A percentile compares a stretch with the other conserved stretches of the same genome.
Conservation (phyloP, 257 asterid genomes). For the Misopates orontium region DNA sequence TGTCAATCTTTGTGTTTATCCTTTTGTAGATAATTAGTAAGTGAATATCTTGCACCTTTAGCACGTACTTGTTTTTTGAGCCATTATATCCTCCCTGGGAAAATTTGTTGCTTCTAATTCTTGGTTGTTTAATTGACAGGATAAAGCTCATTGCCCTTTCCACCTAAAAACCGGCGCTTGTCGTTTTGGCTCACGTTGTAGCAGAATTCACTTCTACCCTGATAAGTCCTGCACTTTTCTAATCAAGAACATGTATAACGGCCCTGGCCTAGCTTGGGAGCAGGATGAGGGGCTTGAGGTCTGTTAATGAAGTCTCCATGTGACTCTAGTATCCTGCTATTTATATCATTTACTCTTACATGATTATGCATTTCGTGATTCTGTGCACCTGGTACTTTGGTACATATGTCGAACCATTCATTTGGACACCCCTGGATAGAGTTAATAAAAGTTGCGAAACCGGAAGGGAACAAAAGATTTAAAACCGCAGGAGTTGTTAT, state of each 20-base stretch:
- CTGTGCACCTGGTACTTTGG: constrained; percentile 24
- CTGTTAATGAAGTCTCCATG: constrained; percentile 91
- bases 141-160: constrained; percentile 97
- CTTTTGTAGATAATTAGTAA: background rate
- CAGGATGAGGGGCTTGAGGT: constrained; percentile 99
- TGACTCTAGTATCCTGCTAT: constrained; percentile 92
- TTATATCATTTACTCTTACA: constrained; percentile 30
- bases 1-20: constrained; percentile 17
- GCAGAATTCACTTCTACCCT: constrained; percentile 95
- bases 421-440: constrained; percentile 15
- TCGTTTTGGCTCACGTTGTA: constrained; percentile 86
- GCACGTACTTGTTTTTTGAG: constrained; percentile 18
- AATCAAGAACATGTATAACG: constrained; percentile 86
- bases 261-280: constrained; percentile 99
- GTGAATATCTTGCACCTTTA: constrained; percentile 16
- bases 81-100: no score
- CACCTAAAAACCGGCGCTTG: constrained; percentile 98
- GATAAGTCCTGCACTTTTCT: constrained; percentile 91
- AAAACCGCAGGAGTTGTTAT: background rate
- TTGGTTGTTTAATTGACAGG: constrained; percentile 59
- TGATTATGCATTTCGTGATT: constrained; percentile 15
- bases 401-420: constrained; percentile 14
- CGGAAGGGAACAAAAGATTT: constrained; percentile 9
- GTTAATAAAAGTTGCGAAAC: constrained; percentile 19
- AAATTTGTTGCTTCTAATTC: background rate